A percentile compares a stretch with the other conserved stretches of the same genome.
Conservation (phyloP, 495 filamentous ascomycete genomes). For the Penicillium maclennaniae region DNA sequence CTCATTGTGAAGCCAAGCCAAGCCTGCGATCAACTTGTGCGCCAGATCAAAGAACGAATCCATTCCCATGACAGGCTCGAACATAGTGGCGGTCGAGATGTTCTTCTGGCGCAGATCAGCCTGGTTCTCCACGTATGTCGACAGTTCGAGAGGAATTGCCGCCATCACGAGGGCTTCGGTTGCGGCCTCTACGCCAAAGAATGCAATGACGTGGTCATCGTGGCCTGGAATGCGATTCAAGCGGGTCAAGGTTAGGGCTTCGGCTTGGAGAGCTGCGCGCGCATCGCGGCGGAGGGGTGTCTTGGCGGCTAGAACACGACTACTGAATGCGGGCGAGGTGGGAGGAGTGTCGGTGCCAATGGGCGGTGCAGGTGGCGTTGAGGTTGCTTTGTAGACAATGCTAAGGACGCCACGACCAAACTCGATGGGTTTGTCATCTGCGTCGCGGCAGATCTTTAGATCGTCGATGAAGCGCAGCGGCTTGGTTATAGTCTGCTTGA, state of each 20-base stretch:
- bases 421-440: slow-evolving; percentile 28
- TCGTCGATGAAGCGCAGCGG: slow-evolving; percentile 32
- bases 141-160: slow-evolving; percentile 48
- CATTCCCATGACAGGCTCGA: slow-evolving; percentile 46
- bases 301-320: slow-evolving; percentile 52
- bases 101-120: slow-evolving; percentile 25
- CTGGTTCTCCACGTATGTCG: slow-evolving; percentile 44
- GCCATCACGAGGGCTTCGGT: slow-evolving; percentile 51
- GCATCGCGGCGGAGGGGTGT: slow-evolving; percentile 47
- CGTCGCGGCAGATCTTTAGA: slow-evolving; percentile 33
- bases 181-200: slow-evolving; percentile 51
- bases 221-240: slow-evolving; percentile 35
- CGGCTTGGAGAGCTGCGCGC: slow-evolving; percentile 43
- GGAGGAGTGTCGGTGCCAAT: slow-evolving; percentile 37
- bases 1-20: slow-evolving; percentile 48
- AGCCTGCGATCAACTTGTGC: slow-evolving; percentile 42
- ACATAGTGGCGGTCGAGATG: slow-evolving; percentile 46
- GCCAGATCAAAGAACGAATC: slow-evolving; percentile 44
- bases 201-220: slow-evolving; percentile 47
- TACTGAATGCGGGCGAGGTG: slow-evolving; percentile 37
- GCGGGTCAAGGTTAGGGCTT: slow-evolving; percentile 51
- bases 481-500: slow-evolving; percentile 14
- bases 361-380: slow-evolving; percentile 5
- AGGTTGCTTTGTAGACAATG: slow-evolving; percentile 50
- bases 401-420: slow-evolving; percentile 61